These are phyloP conservation scores for Aaosphaeria pasadenensis DNA, from an alignment of 2,329 filamentous ascomycete genomes.

Conservation along the genomic window DNA sequence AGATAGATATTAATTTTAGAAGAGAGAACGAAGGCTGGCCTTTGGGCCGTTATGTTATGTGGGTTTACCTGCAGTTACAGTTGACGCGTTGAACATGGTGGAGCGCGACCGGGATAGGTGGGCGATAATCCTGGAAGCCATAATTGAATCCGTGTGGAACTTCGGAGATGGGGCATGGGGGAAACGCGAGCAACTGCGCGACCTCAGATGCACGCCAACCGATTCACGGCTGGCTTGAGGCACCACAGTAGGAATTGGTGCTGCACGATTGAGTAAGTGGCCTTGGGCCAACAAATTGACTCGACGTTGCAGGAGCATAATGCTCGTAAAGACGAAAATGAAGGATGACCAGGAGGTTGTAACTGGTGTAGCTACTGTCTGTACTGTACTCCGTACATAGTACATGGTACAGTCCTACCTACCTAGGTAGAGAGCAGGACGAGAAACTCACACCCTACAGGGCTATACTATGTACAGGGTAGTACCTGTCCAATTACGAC, in stretches of 20 bases:
- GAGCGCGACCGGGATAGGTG: slow-evolving; percentile 17
- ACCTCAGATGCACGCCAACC: slow-evolving; percentile 21
- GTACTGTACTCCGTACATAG: no score
- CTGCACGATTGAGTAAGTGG: slow-evolving; percentile 21
- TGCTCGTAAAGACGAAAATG: slow-evolving; percentile 6
- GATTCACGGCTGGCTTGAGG: slow-evolving; percentile 16
- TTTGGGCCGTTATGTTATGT: slow-evolving; percentile 30
- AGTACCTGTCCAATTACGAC: no score
- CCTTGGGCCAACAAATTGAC: slow-evolving; percentile 5
- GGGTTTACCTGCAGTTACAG: not conserved
- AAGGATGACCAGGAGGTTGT: not conserved
- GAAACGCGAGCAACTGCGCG: slow-evolving; percentile 20
- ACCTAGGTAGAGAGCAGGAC: no score
- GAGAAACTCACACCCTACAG: no score
- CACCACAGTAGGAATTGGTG: slow-evolving; percentile 22
- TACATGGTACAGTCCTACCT: no score
- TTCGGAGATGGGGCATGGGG: slow-evolving; percentile 18
- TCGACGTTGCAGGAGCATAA: slow-evolving; percentile 4
- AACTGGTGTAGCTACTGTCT: not conserved
- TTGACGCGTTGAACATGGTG: slow-evolving; percentile 31
- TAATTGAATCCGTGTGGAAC: slow-evolving; percentile 19
- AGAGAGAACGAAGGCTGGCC: slow-evolving; percentile 24
- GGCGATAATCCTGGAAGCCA: slow-evolving; percentile 22
- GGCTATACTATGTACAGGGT: no score
- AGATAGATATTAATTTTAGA: slow-evolving; percentile 31